Evolutionary conservation across 1,284 basidiomycete species (phyloP).

Genomic region (Heterobasidion annosum): DNA sequence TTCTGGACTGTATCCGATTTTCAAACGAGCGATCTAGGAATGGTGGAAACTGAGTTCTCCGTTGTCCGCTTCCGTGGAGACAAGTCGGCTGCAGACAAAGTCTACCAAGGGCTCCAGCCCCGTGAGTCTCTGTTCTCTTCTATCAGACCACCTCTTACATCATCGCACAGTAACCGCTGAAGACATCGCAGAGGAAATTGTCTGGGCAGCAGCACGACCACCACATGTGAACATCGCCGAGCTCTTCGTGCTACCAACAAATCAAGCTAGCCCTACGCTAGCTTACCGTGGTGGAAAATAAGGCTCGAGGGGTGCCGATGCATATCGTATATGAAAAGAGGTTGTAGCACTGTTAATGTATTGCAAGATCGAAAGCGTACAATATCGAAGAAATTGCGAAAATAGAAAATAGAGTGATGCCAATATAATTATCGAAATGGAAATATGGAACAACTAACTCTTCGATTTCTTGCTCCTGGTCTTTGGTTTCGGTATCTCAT

Average conservation of each 20-base stretch:
- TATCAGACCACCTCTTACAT: background rate
- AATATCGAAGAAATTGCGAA: background rate
- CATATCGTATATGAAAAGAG: background rate
- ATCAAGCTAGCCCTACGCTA: conserved; percentile 69
- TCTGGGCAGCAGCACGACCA: conserved; percentile 87
- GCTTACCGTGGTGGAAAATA: conserved; percentile 39
- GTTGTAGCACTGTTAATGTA: background rate
- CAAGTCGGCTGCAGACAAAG: conserved; percentile 69
- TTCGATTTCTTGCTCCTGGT: conserved; percentile 34
- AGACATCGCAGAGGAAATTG: conserved; percentile 95
- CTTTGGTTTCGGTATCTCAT: conserved; percentile 34
- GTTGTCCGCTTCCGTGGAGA: conserved; percentile 85
- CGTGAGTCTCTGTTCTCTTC: conserved; percentile 32
- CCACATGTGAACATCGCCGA: conserved; percentile 84
- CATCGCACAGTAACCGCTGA: conserved; percentile 54
- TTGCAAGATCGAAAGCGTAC: background rate
- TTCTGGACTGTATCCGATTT: background rate
- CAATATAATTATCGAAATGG: background rate
- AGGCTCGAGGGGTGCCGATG: background rate
- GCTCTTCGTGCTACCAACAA: conserved; percentile 70
- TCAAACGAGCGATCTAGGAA: conserved; percentile 34
- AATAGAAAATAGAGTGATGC: background rate
- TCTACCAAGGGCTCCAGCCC: conserved; percentile 83
- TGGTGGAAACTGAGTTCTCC: conserved; percentile 93
- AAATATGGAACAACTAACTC: conserved; percentile 13